Evolutionary conservation across 306 rosid genomes (phyloP), one percentile per base, ranked within the genome.

Genomic region (Quercus rubra): DNA sequence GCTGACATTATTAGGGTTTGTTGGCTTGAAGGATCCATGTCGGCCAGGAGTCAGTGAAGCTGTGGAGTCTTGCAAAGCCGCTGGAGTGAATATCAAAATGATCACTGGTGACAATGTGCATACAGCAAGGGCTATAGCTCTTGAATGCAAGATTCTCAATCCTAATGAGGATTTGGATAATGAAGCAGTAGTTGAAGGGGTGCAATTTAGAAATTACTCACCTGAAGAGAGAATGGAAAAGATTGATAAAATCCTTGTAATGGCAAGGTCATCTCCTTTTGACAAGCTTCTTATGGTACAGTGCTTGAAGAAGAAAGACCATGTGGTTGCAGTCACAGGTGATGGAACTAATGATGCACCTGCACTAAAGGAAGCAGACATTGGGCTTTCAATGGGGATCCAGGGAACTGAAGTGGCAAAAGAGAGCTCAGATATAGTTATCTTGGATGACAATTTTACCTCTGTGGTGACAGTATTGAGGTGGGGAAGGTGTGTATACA

Each of bases 301-400:
- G 3, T 73, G 83, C 74, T 73, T 73, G 78, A 79, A 79, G 78
- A 43, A 55, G 21, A 58, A 62, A 63, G 83, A 78, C 17, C 83
- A 79, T 55, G 83, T 79, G 7, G 78, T 79, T 25, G 83, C 83
- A 79, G 83, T 79, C 49, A 79, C 83, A 15, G 78, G 83, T 15
- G 83, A 79, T 52, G 83, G 83, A 23, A 79, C 83, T 27, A 74
- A 80, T 23, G 83, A 80, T 18, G 83, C 83, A 20, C 83, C 83
- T 3, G 83, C 83, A 66, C 55, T 80, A 35, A 76, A 74, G 28
- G 79, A 74, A 52, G 83, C 83, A 5, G 79, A 80, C 66, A 80
- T 74, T 55, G 83, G 83, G 25, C 83, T 80, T 80, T 74, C 83
- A 1, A 80, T 80, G 83, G 79, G 83, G 20, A 80, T 74, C 28